These are phyloP conservation scores for Herpomyces periplanetae DNA, from an alignment of 2,329 filamentous ascomycete genomes.

Conservation along the genomic window DNA sequence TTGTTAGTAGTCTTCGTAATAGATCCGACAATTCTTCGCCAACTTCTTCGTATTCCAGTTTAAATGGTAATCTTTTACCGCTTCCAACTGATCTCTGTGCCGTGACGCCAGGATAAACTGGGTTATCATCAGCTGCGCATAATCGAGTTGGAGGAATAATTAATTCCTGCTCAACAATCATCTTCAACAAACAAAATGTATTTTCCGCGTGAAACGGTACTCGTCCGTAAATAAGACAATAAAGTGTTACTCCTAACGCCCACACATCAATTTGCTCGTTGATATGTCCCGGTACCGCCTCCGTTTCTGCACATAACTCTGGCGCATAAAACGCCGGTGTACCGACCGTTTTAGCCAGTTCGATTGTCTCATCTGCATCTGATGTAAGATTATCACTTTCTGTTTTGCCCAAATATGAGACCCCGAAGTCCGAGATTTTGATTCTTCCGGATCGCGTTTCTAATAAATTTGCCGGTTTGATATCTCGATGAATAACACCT, in stretches of 20 bases:
- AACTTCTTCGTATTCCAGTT: constrained; percentile 48
- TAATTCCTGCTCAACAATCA: constrained; percentile 66
- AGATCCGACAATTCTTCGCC: constrained; percentile 43
- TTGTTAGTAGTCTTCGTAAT: constrained; percentile 35
- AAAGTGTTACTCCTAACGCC: constrained; percentile 81
- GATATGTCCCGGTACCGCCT: constrained; percentile 25
- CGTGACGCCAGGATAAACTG: not conserved
- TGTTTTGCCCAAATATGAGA: constrained; percentile 70
- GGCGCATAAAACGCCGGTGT: constrained; percentile 93
- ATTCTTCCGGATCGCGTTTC: constrained; percentile 50
- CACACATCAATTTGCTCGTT: constrained; percentile 86
- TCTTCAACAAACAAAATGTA: constrained; percentile 60
- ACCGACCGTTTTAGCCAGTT: constrained; percentile 88
- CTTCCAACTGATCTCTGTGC: not conserved
- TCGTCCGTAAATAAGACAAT: constrained; percentile 70
- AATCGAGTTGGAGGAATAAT: constrained; percentile 50
- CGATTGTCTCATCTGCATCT: constrained; percentile 64
- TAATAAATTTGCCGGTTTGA: constrained; percentile 60
- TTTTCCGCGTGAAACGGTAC: constrained; percentile 75
- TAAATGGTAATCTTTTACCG: constrained; percentile 27
- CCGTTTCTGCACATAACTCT: constrained; percentile 47
- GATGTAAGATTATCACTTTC: constrained; percentile 53
- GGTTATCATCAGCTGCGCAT: constrained; percentile 17
- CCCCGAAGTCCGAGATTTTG: constrained; percentile 95
- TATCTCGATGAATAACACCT: constrained; percentile 45